Percentiles rank a stretch among this genome's conserved stretches.
Evolutionary conservation across 257 asterid genomes (phyloP).

Genomic region (Jaltomata sinuosa): DNA sequence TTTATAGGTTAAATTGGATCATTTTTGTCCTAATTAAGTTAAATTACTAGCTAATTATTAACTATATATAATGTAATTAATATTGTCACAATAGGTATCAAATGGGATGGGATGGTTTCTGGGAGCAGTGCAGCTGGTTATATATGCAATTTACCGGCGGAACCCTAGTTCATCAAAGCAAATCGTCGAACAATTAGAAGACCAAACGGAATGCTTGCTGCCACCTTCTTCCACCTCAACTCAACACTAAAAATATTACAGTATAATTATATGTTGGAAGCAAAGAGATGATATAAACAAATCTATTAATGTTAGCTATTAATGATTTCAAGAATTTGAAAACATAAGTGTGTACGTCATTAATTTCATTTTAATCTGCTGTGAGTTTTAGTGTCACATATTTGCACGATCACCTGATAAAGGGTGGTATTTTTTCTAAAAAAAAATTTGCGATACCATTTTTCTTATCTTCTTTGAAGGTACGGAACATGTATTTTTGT

Average conservation of each 20-base stretch:
- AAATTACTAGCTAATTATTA: background rate
- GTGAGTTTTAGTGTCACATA: background rate
- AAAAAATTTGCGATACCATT: no score
- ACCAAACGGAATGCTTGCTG: constrained; percentile 24
- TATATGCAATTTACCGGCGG: constrained; percentile 40
- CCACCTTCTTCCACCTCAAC: constrained; percentile 5
- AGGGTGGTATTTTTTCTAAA: background rate
- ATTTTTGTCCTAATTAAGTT: background rate
- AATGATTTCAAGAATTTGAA: background rate
- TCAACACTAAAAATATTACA: background rate
- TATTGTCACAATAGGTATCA: constrained; percentile 32
- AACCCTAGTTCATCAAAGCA: constrained; percentile 15
- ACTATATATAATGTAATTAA: background rate
- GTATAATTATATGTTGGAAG: background rate
- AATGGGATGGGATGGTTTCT: constrained; percentile 47
- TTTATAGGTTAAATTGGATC: background rate
- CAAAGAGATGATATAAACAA: background rate
- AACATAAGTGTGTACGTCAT: background rate
- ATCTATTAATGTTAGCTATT: background rate
- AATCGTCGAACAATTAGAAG: constrained; percentile 9
- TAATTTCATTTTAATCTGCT: background rate
- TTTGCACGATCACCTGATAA: background rate
- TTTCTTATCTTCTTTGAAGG: background rate
- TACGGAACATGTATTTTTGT: no score
- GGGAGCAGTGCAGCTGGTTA: constrained; percentile 39